These are phyloP conservation scores for Podospora comata DNA, from an alignment of 495 filamentous ascomycete genomes.

Conservation along the genomic window DNA sequence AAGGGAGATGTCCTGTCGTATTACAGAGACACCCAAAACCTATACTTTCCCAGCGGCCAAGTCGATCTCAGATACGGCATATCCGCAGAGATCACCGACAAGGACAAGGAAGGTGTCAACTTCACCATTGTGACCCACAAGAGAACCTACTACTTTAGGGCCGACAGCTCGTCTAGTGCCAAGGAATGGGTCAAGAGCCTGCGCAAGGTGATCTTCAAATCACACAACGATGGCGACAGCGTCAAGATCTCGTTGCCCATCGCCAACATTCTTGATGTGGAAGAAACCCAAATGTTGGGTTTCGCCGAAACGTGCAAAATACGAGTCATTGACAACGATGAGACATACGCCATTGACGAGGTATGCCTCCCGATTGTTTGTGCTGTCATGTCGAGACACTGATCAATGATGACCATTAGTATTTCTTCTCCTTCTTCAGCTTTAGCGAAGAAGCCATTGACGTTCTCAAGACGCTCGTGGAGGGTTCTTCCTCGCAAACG, in stretches of 20 bases:
- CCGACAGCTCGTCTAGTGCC: constrained; percentile 82
- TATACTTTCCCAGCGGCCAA: constrained; percentile 89
- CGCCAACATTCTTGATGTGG: constrained; percentile 84
- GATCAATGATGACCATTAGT: constrained; percentile 38
- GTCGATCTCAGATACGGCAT: constrained; percentile 92
- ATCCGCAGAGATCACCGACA: constrained; percentile 69
- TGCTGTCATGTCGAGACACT: constrained; percentile 33
- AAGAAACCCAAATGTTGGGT: constrained; percentile 86
- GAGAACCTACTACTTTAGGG: constrained; percentile 80
- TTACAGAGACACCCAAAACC: constrained; percentile 74
- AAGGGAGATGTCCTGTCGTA: constrained; percentile 96
- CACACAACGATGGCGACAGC: constrained; percentile 94
- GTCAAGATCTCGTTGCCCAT: constrained; percentile 93
- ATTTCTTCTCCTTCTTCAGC: constrained; percentile 94
- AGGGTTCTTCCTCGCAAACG: constrained; percentile 56
- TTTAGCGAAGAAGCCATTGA: constrained; percentile 81
- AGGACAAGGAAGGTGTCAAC: constrained; percentile 69
- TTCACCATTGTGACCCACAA: constrained; percentile 83
- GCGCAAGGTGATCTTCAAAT: constrained; percentile 91
- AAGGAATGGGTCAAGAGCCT: constrained; percentile 97
- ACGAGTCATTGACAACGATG: constrained; percentile 83
- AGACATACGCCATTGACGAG: constrained; percentile 93
- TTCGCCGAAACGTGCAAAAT: constrained; percentile 95
- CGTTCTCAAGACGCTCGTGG: constrained; percentile 70
- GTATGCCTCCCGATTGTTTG: constrained; percentile 47